Evolutionary conservation across 1,139 yeast species (phyloP), one percentile per base, ranked within the genome.

Genomic region (Debaryomyces coudertii): DNA sequence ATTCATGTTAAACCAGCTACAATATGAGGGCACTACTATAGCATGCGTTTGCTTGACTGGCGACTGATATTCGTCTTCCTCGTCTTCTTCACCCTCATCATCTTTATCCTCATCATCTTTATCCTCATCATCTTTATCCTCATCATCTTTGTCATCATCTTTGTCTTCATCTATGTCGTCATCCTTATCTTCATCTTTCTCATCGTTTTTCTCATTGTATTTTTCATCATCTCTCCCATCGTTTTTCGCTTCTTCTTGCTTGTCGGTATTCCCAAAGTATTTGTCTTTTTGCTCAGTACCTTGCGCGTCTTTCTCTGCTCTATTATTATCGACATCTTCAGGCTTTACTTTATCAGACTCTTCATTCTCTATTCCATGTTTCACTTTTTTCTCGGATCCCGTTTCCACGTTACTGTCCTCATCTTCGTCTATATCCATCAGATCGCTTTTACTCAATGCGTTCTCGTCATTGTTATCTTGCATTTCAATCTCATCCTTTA

Each of bases 21-120:
- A 80, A 63, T 92, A 93, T 2, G 97, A 90, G 2, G 99, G 99
- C 27, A 93, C 79, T n/a, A 93, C 83, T 46, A 93, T 87, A 9
- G 90, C 80, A 62, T 93, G 97, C 0, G 95, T 83, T 68, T 93
- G 99, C 47, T 75, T 65, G 42, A 65, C 51, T 18, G 30, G 37
- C 4, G 49, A 51, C 28, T 50, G 56, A 15, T 51, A 58, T 24
- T 57, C 57, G 11, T 52, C 57, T 23, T 50, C 53, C 34, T 54
- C 48, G 42, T 53, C 53, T 34, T 53, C 43, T 20, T 43, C 51
- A 27, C 48, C 48, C 18, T 37, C 43, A 40, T 43, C 48, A 36
- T 53, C 47, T 49, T 40, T 45, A 56, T 55, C 49, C 62, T 53
- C 53, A 67, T 58, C 63, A 77, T 77, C 69, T 73, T 79, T 62